These are phyloP conservation scores for Pleurotus cornucopiae DNA, from an alignment of 768 basidiomycete species.

Conservation along the genomic window DNA sequence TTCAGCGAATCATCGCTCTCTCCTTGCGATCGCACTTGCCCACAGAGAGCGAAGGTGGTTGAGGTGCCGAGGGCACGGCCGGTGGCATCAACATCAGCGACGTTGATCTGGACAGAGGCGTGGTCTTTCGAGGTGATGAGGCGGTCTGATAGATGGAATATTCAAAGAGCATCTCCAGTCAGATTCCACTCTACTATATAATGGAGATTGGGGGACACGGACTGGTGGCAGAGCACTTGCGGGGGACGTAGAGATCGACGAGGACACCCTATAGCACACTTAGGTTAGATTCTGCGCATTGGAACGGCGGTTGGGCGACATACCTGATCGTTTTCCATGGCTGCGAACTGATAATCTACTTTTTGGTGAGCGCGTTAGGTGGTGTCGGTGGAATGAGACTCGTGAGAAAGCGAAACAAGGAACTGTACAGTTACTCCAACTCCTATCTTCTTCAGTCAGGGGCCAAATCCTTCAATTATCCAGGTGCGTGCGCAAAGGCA, in stretches of 20 bases:
- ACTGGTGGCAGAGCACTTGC: conserved; percentile 99
- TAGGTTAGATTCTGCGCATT: neutral
- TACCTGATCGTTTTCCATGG: conserved; percentile 91
- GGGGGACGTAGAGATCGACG: conserved; percentile 99
- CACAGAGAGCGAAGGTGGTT: conserved; percentile 93
- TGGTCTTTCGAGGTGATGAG: conserved; percentile 99
- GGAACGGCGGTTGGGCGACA: conserved; percentile 16
- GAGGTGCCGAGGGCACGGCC: conserved; percentile 76
- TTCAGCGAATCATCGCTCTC: conserved; percentile 97
- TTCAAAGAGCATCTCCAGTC: neutral
- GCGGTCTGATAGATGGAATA: conserved; percentile 57
- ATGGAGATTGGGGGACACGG: conserved; percentile 28
- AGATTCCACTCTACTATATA: neutral
- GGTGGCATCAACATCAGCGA: conserved; percentile 89
- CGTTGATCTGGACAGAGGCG: conserved; percentile 94
- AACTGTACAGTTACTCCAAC: conserved; percentile 2
- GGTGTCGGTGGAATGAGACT: neutral
- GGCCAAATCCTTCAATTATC: neutral
- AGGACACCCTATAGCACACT: conserved; percentile 72
- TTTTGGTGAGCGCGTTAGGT: neutral
- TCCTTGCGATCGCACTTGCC: conserved; percentile 89
- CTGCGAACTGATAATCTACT: neutral
- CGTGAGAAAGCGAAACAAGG: conserved; percentile 2
- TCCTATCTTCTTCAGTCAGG: too few species aligned
- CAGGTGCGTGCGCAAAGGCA: neutral